Evolutionary conservation across 192 early-diverging fungal species (phyloP), one percentile per base, ranked within the genome.

Genomic region (Linnemannia elongata): DNA sequence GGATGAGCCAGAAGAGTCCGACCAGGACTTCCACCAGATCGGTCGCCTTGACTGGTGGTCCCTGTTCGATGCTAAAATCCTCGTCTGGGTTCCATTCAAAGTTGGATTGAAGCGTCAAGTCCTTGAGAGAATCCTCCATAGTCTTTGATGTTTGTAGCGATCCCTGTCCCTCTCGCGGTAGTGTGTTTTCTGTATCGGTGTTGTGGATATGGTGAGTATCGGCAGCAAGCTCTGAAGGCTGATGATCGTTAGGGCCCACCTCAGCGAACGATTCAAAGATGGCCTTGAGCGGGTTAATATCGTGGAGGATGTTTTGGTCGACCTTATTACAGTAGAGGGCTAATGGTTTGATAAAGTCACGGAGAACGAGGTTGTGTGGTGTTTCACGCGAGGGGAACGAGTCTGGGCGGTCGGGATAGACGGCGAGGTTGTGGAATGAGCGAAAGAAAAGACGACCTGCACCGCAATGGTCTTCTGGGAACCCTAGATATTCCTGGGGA

Each of bases 31-130:
- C 85, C 3, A 75, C 79, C 42, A 87, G 44, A 60, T 87, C 85
- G 15, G 42, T 20, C n/a, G 85, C 85, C 49, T 78, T 71, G 18
- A 87, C 76, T 57, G 36, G 69, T 9, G 85, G 72, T 15, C 85
- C 85, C 1, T 27, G 36, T 1, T 87, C 79, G 0, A 70, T 63
- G 13, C 44, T 27, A 22, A 73, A 79, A 0, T 81, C 85, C 15
- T 87, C 85, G 22, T 87, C 80, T 36, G 85, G 85, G 39, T 78
- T 75, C 85, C 85, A 87, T 66, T 86, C 84, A 77, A 81, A 81
- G 30, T 81, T 86, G 9, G 54, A 60, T 4, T 81, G 44, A 9
- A 78, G 72, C 0, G 85, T 76, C 60, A 81, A 33, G 38, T 87
- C 79, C n/a, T 68, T 72, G 30, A 81, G 76, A 30, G 85, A 78